Base-by-base conservation (phyloP, 2,329 filamentous ascomycete genomes). In the Colletotrichum sidae region DNA sequence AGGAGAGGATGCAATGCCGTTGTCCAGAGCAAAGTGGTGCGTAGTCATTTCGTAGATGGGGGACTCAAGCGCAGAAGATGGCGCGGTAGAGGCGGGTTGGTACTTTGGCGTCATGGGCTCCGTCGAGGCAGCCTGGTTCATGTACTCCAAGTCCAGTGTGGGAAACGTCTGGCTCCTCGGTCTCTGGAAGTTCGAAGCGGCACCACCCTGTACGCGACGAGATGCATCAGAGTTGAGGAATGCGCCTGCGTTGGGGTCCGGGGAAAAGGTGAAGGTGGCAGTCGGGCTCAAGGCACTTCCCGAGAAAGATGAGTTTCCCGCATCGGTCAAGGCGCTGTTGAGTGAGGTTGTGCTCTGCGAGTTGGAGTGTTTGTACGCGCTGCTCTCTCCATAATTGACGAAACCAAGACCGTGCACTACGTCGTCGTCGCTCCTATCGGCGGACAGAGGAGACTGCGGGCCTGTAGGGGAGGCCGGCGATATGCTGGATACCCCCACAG, bases 141-240 rank as follows among this genome's bases (percentile, higher is more conserved):
- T 77, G 63, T 83, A 86, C 62, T 86, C 90, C 49, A 91, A 82
- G 60, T 88, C 88, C 46, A 93, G 80, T 49, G 90, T 88, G 1
- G 94, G 93, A 68, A 97, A 94, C 0, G 93, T 97, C 76, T 96
- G 93, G 75, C 92, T 96, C 72, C 93, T 86, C n/a, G 92, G 92
- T 60, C 93, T 86, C 71, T 91, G 90, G 69, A 90, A 88, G 71
- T 87, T 88, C 57, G 82, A 79, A 61, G 72, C 74, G 25, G 62
- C 71, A 38, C 74, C 79, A 6, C 73, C 73, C 5, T 76, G 76
- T 8, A 80, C 70, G 41, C 77, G 74, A 37, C 77, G 70, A 54
- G 72, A 73, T 37, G 77, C 76, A 45, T 84, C 82, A 46, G 78
- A 69, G 0, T 75, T 63, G 33, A 80, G 71, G 74, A 94, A 96